Conservation (phyloP, 164 flowering plant genomes). For the Tinospora cordifolia region DNA sequence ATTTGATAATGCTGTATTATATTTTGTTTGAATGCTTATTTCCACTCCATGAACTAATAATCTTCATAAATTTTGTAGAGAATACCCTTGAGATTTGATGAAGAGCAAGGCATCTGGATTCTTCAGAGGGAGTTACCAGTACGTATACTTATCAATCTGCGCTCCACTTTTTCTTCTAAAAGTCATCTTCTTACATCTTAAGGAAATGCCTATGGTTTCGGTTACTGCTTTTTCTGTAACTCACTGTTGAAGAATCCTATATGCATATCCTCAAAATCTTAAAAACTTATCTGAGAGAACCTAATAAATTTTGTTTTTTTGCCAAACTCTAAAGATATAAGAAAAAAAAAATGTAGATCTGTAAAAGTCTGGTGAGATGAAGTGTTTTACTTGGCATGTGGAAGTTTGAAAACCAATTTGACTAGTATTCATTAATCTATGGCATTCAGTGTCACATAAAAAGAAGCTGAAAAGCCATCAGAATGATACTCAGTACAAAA, state of each 20-base stretch:
- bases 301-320: not conserved
- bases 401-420: not conserved
- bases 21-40: not conserved
- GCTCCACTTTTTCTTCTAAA: not conserved
- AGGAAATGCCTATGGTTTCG: not conserved
- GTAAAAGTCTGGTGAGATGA: not conserved
- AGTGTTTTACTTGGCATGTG: not conserved
- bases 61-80: slow-evolving; percentile 30
- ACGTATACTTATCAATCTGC: slow-evolving; percentile 22
- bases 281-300: not conserved
- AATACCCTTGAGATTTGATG: slow-evolving; percentile 49
- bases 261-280: not conserved
- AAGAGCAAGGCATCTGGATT: slow-evolving; percentile 49
- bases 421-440: not conserved
- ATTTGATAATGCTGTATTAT: no score
- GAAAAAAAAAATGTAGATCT: no score
- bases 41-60: not conserved
- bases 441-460: not conserved
- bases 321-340: no score
- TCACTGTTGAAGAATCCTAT: not conserved
- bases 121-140: slow-evolving; percentile 72
- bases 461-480: not conserved
- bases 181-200: not conserved
- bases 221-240: not conserved
- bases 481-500: no score